These are phyloP conservation scores for Diaporthe sp. DNA, from an alignment of 2,329 filamentous ascomycete species.

Conservation along the genomic window DNA sequence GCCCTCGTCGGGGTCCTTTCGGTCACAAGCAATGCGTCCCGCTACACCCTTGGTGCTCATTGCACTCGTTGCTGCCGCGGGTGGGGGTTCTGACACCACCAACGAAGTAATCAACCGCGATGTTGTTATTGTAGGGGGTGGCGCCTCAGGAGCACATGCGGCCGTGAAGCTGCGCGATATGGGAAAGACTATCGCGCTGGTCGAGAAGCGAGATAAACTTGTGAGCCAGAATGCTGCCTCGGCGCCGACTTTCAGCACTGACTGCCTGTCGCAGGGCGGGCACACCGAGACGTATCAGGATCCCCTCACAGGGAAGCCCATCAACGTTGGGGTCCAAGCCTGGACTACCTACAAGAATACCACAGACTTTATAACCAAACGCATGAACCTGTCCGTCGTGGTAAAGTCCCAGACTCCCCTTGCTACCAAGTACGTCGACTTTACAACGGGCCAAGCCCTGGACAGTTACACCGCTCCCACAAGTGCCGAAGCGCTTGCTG, in stretches of 20 bases:
- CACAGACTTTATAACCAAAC: slow-evolving; percentile 45
- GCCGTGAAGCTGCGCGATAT: slow-evolving; percentile 18
- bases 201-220: slow-evolving; percentile 18
- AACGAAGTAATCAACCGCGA: not conserved
- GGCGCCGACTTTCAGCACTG: not conserved
- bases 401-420: not conserved
- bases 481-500: not conserved
- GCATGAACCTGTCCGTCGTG: slow-evolving; percentile 50
- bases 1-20: not conserved
- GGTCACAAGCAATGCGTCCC: not conserved
- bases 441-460: not conserved
- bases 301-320: slow-evolving; percentile 44
- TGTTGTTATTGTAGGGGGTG: slow-evolving; percentile 20
- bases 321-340: slow-evolving; percentile 45
- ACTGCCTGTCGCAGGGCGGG: slow-evolving; percentile 47
- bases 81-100: not conserved
- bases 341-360: slow-evolving; percentile 52
- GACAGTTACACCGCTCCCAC: slow-evolving; percentile 3
- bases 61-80: not conserved
- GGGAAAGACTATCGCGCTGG: slow-evolving; percentile 3
- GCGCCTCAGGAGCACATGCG: slow-evolving; percentile 26
- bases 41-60: not conserved
- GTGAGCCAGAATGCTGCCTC: not conserved
- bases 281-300: slow-evolving; percentile 51
- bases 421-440: slow-evolving; percentile 25